Base-by-base conservation (phyloP, 345 rosid genomes). In the Arabis alpina region DNA sequence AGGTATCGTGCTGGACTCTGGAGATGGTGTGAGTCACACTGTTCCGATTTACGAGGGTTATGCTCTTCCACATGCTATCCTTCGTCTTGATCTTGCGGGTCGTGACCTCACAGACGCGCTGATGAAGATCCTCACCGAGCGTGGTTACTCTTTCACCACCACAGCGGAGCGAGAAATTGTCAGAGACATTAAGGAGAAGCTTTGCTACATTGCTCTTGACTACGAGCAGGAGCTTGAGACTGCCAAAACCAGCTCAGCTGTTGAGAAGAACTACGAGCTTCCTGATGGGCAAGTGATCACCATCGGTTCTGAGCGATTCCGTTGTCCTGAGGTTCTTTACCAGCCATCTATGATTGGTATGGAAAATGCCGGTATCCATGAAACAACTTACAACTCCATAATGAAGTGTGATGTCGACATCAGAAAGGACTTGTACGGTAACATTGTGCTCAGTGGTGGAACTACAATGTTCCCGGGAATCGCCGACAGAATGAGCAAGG, bases 151-250 rank as follows among this genome's bases (percentile, higher is more conserved):
- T 3, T 90, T 90, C 87, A 93, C 96, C 79, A 93, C 98, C 71
- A 85, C 96, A 49, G 97, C 97, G 0, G 97, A 93, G 85, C 93
- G 98, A 40, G 98, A 92, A 85, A 92, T 92, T 23, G 97, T 92
- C 53, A 88, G 98, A 70, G 97, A 93, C 81, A 87, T 93, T 76
- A 93, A 93, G 86, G 98, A 93, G 76, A 93, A 93, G 81, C 83
- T 93, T 10, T 79, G 93, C 52, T 93, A 93, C 79, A 87, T 90
- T 60, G 93, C 98, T 64, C 88, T 90, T 5, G 98, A 93, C 82
- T 93, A 80, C 4, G 97, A 93, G 78, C 96, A 93, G 49, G 98
- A 90, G 86, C 88, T 93, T 3, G 97, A 93, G 87, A 90, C 89
- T 8, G 72, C 97, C 60, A 90, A 90, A 77, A 83, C 93, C 15